Base-by-base conservation (phyloP, 2,329 filamentous ascomycete genomes). In the Parastagonospora avenae region DNA sequence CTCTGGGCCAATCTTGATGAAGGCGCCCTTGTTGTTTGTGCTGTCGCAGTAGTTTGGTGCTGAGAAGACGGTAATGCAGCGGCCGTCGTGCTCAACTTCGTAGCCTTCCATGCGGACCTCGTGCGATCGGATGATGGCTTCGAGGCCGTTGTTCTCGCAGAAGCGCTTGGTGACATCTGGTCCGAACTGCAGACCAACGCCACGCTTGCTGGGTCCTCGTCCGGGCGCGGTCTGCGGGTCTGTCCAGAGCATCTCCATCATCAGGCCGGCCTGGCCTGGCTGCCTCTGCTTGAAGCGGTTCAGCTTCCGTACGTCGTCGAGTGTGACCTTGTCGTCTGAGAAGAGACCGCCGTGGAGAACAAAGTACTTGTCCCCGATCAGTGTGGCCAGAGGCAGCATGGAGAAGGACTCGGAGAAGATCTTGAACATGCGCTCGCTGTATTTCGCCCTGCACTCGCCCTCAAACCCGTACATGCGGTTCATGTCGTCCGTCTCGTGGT, bases 221-320 rank as follows among this genome's bases (percentile, higher is more conserved):
- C 94, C 94, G 27, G 89, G 87, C 63, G 86, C 82, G 0, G 89
- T 83, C 74, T 99, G 94, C 2, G 94, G 94, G 71, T 99, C 94
- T 1, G 94, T 97, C 94, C 94, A 99, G 40, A 99, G 84, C 94
- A 99, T 99, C 77, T 99, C 94, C 94, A 99, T 99, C 94, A 99
- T 99, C 65, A 99, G 79, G 11, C 94, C 94, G 42, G 89, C 79
- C 74, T 99, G 94, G 29, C 94, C 94, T 2, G 94, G 93, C 68
- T 97, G 93, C 55, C 91, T 84, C 76, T 97, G 94, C 72, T 85
- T 86, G 77, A 97, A 92, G 60, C 93, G 83, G 76, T 97, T 88
- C 50, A 97, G 80, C 77, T 96, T 95, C 61, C 94, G 86, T 62
- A 99, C 95, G 70, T 99, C 93, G 62, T 97, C 91, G 45, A 99